Conservation (phyloP, 2,329 filamentous ascomycete species). For the Fusarium musae region DNA sequence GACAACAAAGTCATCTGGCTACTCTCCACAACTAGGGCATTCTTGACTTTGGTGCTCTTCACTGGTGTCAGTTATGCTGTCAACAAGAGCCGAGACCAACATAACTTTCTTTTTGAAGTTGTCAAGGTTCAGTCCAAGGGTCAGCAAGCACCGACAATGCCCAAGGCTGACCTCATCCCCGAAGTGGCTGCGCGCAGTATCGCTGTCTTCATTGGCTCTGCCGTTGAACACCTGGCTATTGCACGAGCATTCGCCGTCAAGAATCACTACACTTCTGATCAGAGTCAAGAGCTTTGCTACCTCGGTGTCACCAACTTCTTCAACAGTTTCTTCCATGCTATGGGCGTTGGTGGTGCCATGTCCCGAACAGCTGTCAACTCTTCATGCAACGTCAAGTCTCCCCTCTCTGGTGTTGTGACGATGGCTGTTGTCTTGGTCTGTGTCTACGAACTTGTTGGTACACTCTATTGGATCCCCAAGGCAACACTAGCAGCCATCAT, state of each 20-base stretch:
- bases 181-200: slow-evolving; percentile 66
- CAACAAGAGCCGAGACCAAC: slow-evolving; percentile 61
- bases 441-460: slow-evolving; percentile 69
- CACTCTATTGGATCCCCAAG: slow-evolving; percentile 75
- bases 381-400: slow-evolving; percentile 70
- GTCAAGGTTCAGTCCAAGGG: slow-evolving; percentile 67
- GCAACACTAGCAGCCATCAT: slow-evolving; percentile 73
- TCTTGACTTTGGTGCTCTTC: slow-evolving; percentile 69
- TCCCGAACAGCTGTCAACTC: slow-evolving; percentile 75
- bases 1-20: slow-evolving; percentile 68
- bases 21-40: slow-evolving; percentile 68
- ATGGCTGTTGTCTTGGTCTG: slow-evolving; percentile 70
- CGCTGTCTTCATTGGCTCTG: slow-evolving; percentile 69
- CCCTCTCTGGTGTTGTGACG: slow-evolving; percentile 69
- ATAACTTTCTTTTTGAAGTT: slow-evolving; percentile 63
- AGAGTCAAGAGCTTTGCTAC: slow-evolving; percentile 73
- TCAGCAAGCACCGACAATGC: slow-evolving; percentile 61
- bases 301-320: slow-evolving; percentile 71
- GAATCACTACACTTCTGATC: slow-evolving; percentile 71
- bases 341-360: slow-evolving; percentile 74
- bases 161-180: slow-evolving; percentile 58
- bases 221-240: slow-evolving; percentile 73
- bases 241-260: slow-evolving; percentile 70
- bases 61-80: slow-evolving; percentile 72
- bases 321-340: slow-evolving; percentile 72